These are phyloP conservation scores for Alternaria brassicicola DNA, from an alignment of 2,329 filamentous ascomycete species.

Conservation along the genomic window DNA sequence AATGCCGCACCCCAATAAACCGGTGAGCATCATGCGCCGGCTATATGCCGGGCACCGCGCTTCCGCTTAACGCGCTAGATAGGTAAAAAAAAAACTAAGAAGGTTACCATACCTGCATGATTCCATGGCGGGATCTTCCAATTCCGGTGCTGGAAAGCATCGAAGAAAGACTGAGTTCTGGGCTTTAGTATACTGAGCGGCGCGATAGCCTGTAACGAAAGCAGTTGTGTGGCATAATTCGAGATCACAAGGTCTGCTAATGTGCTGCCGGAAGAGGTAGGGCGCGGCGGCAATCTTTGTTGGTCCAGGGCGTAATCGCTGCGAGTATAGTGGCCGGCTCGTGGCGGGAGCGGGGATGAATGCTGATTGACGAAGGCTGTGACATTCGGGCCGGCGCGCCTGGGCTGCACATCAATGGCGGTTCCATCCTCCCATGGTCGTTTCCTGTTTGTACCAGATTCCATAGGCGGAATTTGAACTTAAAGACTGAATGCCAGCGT, in stretches of 20 bases:
- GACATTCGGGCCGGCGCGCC: constrained; percentile 24
- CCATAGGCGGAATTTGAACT: constrained; percentile 36
- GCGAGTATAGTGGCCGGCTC: constrained; percentile 33
- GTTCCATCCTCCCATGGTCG: constrained; percentile 41
- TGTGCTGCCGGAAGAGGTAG: constrained; percentile 24
- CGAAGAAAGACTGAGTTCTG: constrained; percentile 32
- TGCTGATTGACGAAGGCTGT: constrained; percentile 16
- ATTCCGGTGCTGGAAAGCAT: constrained; percentile 24
- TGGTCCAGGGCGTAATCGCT: constrained; percentile 24
- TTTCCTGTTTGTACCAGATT: constrained; percentile 36
- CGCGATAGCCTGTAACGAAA: constrained; percentile 9
- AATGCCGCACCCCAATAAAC: constrained; percentile 9
- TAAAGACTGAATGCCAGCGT: constrained; percentile 20
- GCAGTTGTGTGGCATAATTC: constrained; percentile 10
- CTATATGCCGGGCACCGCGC: constrained; percentile 7
- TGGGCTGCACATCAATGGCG: constrained; percentile 19
- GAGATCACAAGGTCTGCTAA: constrained; percentile 19
- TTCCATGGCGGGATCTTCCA: constrained; percentile 9
- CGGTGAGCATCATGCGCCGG: constrained; percentile 16
- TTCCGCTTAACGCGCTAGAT: constrained; percentile 15
- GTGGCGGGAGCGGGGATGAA: constrained; percentile 36
- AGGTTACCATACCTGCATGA: constrained; percentile 25
- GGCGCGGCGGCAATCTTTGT: constrained; percentile 34
- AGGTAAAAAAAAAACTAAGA: constrained; percentile 1
- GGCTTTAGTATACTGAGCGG: constrained; percentile 15